Conservation (phyloP, 169 alveolate species). For the Amoebophrya sp. region DNA sequence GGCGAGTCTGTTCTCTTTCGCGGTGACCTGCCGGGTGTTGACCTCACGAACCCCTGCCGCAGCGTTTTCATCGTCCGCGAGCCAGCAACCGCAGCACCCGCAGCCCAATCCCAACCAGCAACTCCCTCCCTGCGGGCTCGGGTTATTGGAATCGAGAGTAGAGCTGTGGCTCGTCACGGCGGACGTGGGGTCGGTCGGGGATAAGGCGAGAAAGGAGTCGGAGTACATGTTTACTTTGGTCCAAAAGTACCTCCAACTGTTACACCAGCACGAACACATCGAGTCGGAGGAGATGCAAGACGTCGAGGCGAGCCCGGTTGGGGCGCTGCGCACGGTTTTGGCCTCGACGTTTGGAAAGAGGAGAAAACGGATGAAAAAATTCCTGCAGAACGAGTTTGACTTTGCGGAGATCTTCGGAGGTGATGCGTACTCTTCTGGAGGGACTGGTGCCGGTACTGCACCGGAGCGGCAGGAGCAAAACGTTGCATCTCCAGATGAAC, state of each 20-base stretch:
- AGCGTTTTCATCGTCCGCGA: background rate
- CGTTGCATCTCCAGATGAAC: background rate
- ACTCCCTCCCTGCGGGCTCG: background rate
- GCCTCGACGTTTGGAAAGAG: background rate
- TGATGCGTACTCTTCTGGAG: too few relatives aligned
- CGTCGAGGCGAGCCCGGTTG: background rate
- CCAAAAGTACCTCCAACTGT: background rate
- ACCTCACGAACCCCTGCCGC: background rate
- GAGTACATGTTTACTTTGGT: background rate
- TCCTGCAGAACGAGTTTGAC: background rate
- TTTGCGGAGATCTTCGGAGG: too few relatives aligned
- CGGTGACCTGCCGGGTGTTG: background rate
- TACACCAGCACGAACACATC: background rate
- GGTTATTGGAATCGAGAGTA: background rate
- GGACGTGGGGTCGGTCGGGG: background rate
- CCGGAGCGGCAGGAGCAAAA: background rate
- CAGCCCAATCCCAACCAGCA: background rate
- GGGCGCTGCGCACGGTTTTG: background rate
- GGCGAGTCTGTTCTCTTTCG: background rate
- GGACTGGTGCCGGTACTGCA: too few relatives aligned
- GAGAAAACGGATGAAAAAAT: background rate
- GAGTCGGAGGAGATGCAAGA: background rate
- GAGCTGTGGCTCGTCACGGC: background rate
- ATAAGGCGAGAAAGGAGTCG: background rate
- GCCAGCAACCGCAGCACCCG: background rate